Conservation (phyloP, 192 early-diverging fungal species). For the Coemansia sp. region DNA sequence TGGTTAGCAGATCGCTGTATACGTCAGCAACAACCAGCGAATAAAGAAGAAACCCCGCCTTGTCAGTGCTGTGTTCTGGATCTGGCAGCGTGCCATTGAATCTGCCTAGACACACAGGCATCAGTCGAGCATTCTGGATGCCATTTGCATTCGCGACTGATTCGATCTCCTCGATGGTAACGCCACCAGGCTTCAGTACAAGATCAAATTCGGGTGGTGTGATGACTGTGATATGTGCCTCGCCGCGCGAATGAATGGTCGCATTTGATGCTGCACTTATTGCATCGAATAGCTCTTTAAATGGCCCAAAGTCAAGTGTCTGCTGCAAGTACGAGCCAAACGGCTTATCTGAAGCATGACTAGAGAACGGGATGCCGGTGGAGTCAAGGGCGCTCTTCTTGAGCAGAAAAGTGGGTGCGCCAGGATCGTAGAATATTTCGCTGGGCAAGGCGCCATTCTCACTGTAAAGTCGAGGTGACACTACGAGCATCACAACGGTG, state of each 20-base stretch:
- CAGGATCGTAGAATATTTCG: slow-evolving; percentile 38
- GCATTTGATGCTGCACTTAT: slow-evolving; percentile 51
- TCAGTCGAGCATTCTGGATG: slow-evolving; percentile 62
- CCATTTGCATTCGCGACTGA: slow-evolving; percentile 50
- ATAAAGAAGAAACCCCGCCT: slow-evolving; percentile 27
- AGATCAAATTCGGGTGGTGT: slow-evolving; percentile 65
- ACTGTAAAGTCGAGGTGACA: neutral
- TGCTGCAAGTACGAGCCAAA: slow-evolving; percentile 61
- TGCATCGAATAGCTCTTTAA: slow-evolving; percentile 54
- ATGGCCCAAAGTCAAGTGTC: slow-evolving; percentile 60
- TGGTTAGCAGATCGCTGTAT: slow-evolving; percentile 45
- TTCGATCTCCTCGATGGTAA: slow-evolving; percentile 69
- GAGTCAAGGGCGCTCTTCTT: slow-evolving; percentile 44
- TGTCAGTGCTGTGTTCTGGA: slow-evolving; percentile 13
- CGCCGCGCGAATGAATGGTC: slow-evolving; percentile 56
- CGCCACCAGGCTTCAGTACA: slow-evolving; percentile 56
- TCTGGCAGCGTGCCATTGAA: slow-evolving; percentile 46
- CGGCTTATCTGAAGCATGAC: slow-evolving; percentile 39
- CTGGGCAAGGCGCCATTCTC: neutral
- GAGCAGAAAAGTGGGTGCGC: slow-evolving; percentile 38
- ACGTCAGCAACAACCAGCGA: slow-evolving; percentile 56
- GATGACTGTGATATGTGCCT: slow-evolving; percentile 73
- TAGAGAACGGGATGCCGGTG: slow-evolving; percentile 48
- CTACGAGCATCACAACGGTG: neutral
- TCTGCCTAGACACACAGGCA: slow-evolving; percentile 64